Evolutionary conservation across 129 eudicot species (phyloP), one percentile per base, ranked within the genome.

Genomic region (Flaveria sonorensis): DNA sequence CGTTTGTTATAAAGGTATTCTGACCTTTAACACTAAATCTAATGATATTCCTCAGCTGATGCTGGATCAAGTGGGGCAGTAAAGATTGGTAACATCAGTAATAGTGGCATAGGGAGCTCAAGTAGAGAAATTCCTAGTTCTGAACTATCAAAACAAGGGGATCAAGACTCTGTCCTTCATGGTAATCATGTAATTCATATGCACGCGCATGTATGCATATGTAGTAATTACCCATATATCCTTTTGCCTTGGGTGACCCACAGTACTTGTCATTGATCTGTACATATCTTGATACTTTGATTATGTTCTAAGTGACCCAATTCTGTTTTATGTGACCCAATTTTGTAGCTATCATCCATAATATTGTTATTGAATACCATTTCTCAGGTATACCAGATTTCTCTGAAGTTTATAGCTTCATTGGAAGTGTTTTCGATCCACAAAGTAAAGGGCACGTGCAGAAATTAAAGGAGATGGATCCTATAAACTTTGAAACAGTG

Each of bases 381-480:
- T 46, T 51, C 77, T 36, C 81, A 94, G 99, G 97, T 42, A 84
- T 89, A 32, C 99, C 99, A 32, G 96, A 94, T 76, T 94, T 94
- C 78, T 85, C 96, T 30, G 99, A 94, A 87, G 97, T 94, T 40
- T 94, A 94, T 79, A 84, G 92, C 96, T 94, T 91, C 79, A 94
- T 94, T 77, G 99, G 99, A 81, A 91, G 97, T 77, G 96, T 94
- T 79, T 94, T 94, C 63, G 99, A 94, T 85, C 97, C 99, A 45
- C 93, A 87, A 51, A 81, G 87, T 28, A 83, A 81, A 48, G 96
- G 88, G 73, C 97, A 94, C 81, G 92, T 89, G 81, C 92, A 86
- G 85, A 94, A 94, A 83, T 89, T 94, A 36, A 94, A 94, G 88
- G 97, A 94, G 78, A 94, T 94, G 99, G 99, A 94, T 85, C 99